Percentiles rank a stretch among this genome's conserved stretches.
Evolutionary conservation across 2,329 filamentous ascomycete species (phyloP).

Genomic region (Emmonsiellopsis sp.): DNA sequence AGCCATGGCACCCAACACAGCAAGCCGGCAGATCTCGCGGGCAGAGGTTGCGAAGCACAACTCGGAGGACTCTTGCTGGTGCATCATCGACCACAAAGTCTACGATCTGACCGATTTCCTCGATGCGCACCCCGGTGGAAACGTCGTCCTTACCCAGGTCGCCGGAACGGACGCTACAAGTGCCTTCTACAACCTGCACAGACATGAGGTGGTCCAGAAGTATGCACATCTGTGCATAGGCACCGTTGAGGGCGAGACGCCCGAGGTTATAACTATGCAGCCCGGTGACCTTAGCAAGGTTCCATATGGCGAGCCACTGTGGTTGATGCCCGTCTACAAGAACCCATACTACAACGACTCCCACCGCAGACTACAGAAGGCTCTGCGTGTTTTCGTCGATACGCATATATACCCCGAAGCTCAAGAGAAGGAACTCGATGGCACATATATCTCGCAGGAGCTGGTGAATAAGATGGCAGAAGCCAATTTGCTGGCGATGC

Average conservation of each 20-base stretch:
- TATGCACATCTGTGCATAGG: constrained; percentile 69
- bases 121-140: constrained; percentile 76
- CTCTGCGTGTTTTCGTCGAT: constrained; percentile 51
- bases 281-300: constrained; percentile 66
- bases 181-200: constrained; percentile 85
- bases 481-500: constrained; percentile 68
- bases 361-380: constrained; percentile 50
- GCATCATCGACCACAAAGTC: constrained; percentile 77
- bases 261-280: constrained; percentile 61
- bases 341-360: constrained; percentile 53
- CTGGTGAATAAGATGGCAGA: constrained; percentile 72
- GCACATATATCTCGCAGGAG: constrained; percentile 56
- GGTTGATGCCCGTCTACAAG: constrained; percentile 41
- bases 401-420: constrained; percentile 48
- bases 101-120: constrained; percentile 82
- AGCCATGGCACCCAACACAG: not conserved
- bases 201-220: constrained; percentile 78
- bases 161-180: constrained; percentile 73
- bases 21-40: constrained; percentile 29
- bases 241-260: constrained; percentile 63
- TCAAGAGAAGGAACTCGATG: constrained; percentile 55
- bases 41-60: constrained; percentile 66
- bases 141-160: constrained; percentile 69
- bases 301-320: constrained; percentile 77
- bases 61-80: constrained; percentile 67